Base-by-base conservation (phyloP, 2,329 filamentous ascomycete species). In the Trematosphaeria pertusa region DNA sequence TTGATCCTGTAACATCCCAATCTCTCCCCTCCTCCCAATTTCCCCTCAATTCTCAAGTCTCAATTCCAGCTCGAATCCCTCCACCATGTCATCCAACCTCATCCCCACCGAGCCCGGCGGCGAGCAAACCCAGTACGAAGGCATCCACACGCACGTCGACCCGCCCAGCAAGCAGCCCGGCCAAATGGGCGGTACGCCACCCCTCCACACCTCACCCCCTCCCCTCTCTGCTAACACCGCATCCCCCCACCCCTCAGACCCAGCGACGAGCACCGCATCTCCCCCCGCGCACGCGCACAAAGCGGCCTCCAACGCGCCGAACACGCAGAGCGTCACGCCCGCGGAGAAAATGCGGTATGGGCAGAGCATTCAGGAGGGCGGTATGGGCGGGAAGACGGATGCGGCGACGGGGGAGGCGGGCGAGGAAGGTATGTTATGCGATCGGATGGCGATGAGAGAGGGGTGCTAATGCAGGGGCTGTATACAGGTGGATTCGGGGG, bases 101-200 rank as follows among this genome's bases (percentile, higher is more conserved):
- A 81, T 86, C 77, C 77, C 83, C 56, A 85, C 81, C 21, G 78
- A 79, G 46, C 74, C 75, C 14, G 84, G 84, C 61, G 84, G 84
- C 55, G 82, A 86, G 67, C 76, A 76, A 47, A 80, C 78, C 4
- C 83, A 83, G 78, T 86, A 87, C 67, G 84, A 86, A 71, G 80
- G 76, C 38, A 77, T 78, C 40, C 67, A 79, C 38, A 77, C 73
- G n/a, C 74, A 79, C 43, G 77, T 73, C 2, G 55, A 77, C 12
- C 75, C 78, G 0, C 78, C 78, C 40, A 67, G 71, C 12, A 86
- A 83, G 56, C 75, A 80, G 47, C 74, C 75, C 18, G 84, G 84
- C 5, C 81, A 85, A 61, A 63, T 87, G 20, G 79, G 81, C 50
- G 70, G 81, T 83, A 71, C 12, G 47, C 28, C n/a, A 10, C 18